Evolutionary conservation across 2,329 filamentous ascomycete genomes (phyloP).

Genomic region (Harringtonia aguacate): DNA sequence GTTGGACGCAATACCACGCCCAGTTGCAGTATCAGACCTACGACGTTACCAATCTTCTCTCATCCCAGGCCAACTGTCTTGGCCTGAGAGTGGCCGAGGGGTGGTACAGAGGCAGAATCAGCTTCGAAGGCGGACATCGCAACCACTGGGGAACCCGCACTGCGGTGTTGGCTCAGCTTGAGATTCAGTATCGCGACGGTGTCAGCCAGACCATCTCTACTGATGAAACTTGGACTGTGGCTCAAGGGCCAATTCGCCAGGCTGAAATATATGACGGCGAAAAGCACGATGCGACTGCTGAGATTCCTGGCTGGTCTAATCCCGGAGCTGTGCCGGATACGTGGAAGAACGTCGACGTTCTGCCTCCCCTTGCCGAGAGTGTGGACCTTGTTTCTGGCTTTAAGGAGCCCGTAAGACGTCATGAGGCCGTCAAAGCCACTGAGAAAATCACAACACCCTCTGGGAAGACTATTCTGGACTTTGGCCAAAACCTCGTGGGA

Average conservation of each 20-base stretch:
- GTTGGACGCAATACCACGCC: conserved; percentile 30
- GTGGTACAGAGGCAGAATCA: conserved; percentile 28
- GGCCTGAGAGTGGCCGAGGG: conserved; percentile 31
- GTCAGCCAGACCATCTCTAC: conserved; percentile 10
- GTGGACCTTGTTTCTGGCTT: conserved; percentile 27
- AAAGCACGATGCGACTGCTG: conserved; percentile 29
- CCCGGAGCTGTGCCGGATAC: conserved; percentile 2
- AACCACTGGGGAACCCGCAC: conserved; percentile 10
- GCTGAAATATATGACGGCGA: conserved; percentile 44
- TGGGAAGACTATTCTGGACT: conserved; percentile 41
- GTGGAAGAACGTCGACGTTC: conserved; percentile 17
- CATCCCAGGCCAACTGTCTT: conserved; percentile 21
- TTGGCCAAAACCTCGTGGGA: conserved; percentile 49
- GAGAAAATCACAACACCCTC: conserved; percentile 20
- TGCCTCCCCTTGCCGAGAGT: conserved; percentile 14
- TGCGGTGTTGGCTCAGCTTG: conserved; percentile 12
- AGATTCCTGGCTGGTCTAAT: conserved; percentile 1
- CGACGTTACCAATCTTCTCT: conserved; percentile 23
- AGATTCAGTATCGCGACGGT: conserved; percentile 9
- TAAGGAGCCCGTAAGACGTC: conserved; percentile 31
- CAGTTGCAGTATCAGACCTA: conserved; percentile 29
- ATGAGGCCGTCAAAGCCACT: conserved; percentile 18
- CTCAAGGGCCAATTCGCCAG: conserved; percentile 16
- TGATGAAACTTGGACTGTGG: conserved; percentile 10
- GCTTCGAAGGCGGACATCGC: conserved; percentile 8